Percentiles rank a stretch among this genome's conserved stretches.
Conservation (phyloP, 352 stramenopile species). For the Blastocystis sp. region DNA sequence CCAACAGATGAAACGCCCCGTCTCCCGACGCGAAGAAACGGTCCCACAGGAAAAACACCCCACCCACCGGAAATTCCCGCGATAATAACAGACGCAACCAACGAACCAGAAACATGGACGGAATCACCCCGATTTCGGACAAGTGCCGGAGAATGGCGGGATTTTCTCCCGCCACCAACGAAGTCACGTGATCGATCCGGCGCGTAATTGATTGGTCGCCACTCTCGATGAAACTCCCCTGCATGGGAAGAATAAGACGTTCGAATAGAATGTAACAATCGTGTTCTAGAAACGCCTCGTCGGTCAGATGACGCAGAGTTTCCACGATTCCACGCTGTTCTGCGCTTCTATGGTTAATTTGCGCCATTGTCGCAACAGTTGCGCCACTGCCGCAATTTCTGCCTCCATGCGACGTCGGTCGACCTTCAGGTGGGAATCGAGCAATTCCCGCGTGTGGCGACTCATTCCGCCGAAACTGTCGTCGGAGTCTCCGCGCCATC, state of each 20-base stretch:
- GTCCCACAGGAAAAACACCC: slow-evolving; percentile 10
- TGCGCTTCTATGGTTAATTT: not conserved
- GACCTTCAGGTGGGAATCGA: slow-evolving; percentile 22
- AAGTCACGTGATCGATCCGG: not conserved
- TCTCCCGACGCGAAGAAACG: not conserved
- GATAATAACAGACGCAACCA: not conserved
- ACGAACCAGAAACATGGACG: not conserved
- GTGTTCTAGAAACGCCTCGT: not conserved
- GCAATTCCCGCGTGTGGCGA: not conserved
- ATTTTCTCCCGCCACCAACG: not conserved
- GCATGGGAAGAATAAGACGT: not conserved
- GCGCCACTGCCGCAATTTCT: not conserved
- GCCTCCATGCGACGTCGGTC: not conserved
- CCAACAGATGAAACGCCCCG: not conserved
- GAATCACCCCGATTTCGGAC: not conserved
- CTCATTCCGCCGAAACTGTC: not conserved
- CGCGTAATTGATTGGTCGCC: not conserved
- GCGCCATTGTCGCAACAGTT: not conserved
- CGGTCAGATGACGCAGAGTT: not conserved
- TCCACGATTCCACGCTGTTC: not conserved
- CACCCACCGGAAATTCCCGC: not conserved
- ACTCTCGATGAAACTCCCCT: not conserved
- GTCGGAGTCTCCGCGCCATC: not conserved
- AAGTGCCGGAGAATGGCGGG: not conserved
- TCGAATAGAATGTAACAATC: slow-evolving; percentile 22